These are phyloP conservation scores for Neurospora sublineolata DNA, from an alignment of 495 filamentous ascomycete genomes.

Conservation along the genomic window DNA sequence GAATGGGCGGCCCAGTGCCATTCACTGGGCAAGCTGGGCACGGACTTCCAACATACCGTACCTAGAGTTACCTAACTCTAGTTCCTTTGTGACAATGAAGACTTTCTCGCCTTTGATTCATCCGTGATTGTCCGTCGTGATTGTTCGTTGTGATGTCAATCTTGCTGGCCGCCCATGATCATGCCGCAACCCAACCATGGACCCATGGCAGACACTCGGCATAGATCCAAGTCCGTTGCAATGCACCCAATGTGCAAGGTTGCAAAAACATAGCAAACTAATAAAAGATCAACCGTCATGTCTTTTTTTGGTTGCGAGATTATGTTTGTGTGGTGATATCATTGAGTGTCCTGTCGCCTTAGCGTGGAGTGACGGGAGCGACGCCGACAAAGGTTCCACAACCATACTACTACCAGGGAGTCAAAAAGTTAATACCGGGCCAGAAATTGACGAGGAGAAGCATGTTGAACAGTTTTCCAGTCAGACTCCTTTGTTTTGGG, in stretches of 20 bases:
- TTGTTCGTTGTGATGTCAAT: background rate
- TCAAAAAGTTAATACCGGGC: background rate
- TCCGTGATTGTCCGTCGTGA: background rate
- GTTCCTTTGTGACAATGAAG: background rate
- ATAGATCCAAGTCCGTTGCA: fast-evolving
- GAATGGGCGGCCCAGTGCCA: no score
- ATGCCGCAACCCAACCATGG: background rate
- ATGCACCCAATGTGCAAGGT: fast-evolving
- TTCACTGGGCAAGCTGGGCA: no score
- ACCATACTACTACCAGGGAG: no score
- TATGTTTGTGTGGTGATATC: background rate
- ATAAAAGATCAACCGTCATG: fast-evolving
- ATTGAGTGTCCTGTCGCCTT: background rate
- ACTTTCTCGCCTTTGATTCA: background rate
- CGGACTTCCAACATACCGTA: no score
- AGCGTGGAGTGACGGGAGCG: background rate
- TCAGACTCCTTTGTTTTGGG: fast-evolving
- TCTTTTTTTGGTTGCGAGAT: background rate
- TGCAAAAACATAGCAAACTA: background rate
- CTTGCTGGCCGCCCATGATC: background rate
- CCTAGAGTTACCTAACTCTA: background rate
- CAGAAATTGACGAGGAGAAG: background rate
- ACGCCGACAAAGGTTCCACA: no score
- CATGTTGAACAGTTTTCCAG: background rate
- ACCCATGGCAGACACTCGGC: background rate